phyloP scores from a whole-genome alignment of 108 stramenopile species.

The Pelagomonas calceolata region DNA sequence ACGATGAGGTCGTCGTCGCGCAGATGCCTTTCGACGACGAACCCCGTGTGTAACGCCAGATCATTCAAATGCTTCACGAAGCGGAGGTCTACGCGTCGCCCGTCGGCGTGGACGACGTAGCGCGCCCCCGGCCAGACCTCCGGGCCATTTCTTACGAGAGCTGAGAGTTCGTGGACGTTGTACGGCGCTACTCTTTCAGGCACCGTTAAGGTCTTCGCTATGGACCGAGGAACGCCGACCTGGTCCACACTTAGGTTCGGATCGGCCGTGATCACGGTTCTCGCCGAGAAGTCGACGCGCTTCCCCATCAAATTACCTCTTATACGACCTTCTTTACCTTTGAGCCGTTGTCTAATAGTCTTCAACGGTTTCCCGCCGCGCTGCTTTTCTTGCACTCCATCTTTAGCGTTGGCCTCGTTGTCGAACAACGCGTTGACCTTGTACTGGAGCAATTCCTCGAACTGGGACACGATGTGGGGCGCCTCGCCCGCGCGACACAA shows the following conservation, averaged over 20 bases:
- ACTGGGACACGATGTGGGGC: conserved; percentile 79
- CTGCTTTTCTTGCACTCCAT: conserved; percentile 77
- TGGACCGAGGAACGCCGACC: conserved; percentile 90
- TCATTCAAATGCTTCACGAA: conserved; percentile 65
- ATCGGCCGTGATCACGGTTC: conserved; percentile 99
- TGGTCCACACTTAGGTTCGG: conserved; percentile 97
- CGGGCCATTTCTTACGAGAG: conserved; percentile 84
- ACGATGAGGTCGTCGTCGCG: conserved; percentile 90
- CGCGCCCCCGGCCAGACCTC: conserved; percentile 89
- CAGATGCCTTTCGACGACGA: conserved; percentile 95
- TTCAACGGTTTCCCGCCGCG: conserved; percentile 91
- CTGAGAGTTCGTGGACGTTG: conserved; percentile 71
- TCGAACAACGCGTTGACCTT: conserved; percentile 82
- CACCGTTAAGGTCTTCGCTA: conserved; percentile 93
- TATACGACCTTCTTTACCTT: conserved; percentile 97
- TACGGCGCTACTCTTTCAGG: conserved; percentile 90
- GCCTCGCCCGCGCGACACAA: conserved; percentile 81
- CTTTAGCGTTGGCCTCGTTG: conserved; percentile 76
- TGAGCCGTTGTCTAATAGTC: conserved; percentile 82
- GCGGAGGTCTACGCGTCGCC: conserved; percentile 80
- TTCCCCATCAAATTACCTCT: conserved; percentile 99
- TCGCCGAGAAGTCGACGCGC: conserved; percentile 96
- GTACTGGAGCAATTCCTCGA: conserved; percentile 90
- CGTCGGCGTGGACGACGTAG: conserved; percentile 90
- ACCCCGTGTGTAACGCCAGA: conserved; percentile 73